Evolutionary conservation across 805 yeast genomes (phyloP), one percentile per base, ranked within the genome.

Genomic region (Saccharomycopsis microspora): DNA sequence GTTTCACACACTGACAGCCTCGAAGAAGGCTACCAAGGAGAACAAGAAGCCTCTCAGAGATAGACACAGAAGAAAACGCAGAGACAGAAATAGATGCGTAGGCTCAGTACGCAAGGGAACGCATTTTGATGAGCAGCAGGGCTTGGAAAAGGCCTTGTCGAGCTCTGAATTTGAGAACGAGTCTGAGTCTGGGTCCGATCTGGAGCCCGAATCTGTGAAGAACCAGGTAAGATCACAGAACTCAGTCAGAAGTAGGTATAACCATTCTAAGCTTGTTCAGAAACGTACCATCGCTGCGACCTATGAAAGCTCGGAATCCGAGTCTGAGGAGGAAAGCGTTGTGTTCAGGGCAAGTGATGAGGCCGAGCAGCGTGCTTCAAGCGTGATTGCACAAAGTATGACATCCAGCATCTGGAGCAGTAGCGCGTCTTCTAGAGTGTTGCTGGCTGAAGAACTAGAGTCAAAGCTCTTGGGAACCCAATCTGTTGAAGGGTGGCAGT

Each of bases 231-330:
- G 35, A 7, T 31, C 43, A 32, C 32, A 19, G 33, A 32, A 37
- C 30, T 48, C 48, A 30, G 39, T 42, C 8, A 44, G 37, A 7
- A 42, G 45, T 34, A 54, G 56, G 5, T 55, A 50, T 31, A 63
- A 19, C 19, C 19, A 19, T 19, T 19, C 19, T 19, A 19, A 19
- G 19, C 19, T 19, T 19, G 36, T 34, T 34, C 10, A 8, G 36
- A n/a, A 8, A 34, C 10, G n/a, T n/a, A n/a, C 36, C n/a, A 9
- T 34, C 8, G 8, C 36, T 8, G 36, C 8, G n/a, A 9, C 36
- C 2, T 8, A 34, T 8, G 8, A 8, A 34, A n/a, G n/a, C 8
- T 34, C 36, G 10, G 36, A 34, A 1, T 34, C 36, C 10, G 36
- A 34, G 10, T 34, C 36, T 34, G 36, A 34, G 10, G 36, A 34